These are phyloP conservation scores for Beauveria caledonica DNA, from an alignment of 2,329 filamentous ascomycete genomes.

Conservation along the genomic window DNA sequence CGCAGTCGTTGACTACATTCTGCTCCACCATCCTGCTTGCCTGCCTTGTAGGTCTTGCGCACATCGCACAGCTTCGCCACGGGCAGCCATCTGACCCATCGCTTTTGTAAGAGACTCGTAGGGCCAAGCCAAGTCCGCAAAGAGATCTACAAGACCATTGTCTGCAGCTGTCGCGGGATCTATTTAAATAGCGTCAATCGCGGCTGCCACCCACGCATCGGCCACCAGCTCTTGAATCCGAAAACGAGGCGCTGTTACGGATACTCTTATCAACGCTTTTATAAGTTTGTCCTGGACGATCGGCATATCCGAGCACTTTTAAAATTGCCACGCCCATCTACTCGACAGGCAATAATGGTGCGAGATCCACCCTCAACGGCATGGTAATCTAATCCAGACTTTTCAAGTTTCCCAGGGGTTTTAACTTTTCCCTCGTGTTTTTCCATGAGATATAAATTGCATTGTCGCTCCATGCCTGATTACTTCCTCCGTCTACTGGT, in stretches of 20 bases:
- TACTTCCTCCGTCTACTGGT: too few relatives aligned
- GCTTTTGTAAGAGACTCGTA: neutral
- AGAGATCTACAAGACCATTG: neutral
- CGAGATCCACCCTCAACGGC: slow-evolving; percentile 1
- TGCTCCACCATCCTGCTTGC: too few relatives aligned
- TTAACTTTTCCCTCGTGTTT: too few relatives aligned
- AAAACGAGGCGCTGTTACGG: neutral
- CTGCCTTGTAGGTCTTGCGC: too few relatives aligned
- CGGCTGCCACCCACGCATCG: neutral
- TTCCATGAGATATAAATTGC: neutral
- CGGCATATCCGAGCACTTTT: slow-evolving; percentile 3
- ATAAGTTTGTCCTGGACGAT: neutral
- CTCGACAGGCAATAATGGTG: neutral
- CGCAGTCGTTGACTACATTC: too few relatives aligned
- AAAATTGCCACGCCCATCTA: neutral
- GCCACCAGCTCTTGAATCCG: neutral
- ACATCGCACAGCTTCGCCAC: neutral
- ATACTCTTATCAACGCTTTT: too few relatives aligned
- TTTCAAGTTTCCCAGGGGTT: neutral
- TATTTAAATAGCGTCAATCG: neutral
- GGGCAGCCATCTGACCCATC: neutral
- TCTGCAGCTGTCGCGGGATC: neutral
- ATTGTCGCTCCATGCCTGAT: neutral
- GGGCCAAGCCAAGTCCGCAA: neutral
- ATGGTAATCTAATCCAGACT: neutral